Base-by-base conservation (phyloP, 306 rosid species). In the Dryas alaskensis region DNA sequence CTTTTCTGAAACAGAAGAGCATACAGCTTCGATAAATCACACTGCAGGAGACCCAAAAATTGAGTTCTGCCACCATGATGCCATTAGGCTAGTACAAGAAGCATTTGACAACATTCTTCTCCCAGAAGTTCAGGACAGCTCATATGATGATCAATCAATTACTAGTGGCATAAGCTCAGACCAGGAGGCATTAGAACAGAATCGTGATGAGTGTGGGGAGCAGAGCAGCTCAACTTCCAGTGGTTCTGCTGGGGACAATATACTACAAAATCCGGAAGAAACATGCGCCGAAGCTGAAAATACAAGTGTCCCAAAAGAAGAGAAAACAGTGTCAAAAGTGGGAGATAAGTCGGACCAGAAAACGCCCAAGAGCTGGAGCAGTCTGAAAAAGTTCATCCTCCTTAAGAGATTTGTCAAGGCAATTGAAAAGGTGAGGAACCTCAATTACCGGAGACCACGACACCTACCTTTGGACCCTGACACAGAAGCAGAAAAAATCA, bases 71-170 rank as follows among this genome's bases (percentile, higher is more conserved):
- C 76, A 80, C 70, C 68, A 25, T 37, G 75, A 86, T 31, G 90
- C 90, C 40, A 58, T 92, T 76, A 80, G 88, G 77, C 83, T 92
- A 46, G 97, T 92, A 73, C 95, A 87, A 75, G 86, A 87, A 76
- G 99, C 98, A 27, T 86, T 94, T 76, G 90, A 94, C 78, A 89
- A 84, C 69, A 89, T 94, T 70, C 96, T 92, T 81, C 93, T 94
- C 54, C 96, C 90, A 0, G 96, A 89, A 76, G 78, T 85, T 73
- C 92, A 79, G 73, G 83, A 80, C 71, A 49, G 47, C 19, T 65
- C 84, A 9, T 74, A 75, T 31, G 80, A 74, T 57, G 89, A 78
- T 59, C 58, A 12, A 57, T 70, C 67, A 17, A 53, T 55, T 65
- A 62, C 83, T 49, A 83, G 75, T 60, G 85, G 81, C 46, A 2